Evolutionary conservation across 2,329 filamentous ascomycete species (phyloP).

Genomic region (Fonsecaea erecta): DNA sequence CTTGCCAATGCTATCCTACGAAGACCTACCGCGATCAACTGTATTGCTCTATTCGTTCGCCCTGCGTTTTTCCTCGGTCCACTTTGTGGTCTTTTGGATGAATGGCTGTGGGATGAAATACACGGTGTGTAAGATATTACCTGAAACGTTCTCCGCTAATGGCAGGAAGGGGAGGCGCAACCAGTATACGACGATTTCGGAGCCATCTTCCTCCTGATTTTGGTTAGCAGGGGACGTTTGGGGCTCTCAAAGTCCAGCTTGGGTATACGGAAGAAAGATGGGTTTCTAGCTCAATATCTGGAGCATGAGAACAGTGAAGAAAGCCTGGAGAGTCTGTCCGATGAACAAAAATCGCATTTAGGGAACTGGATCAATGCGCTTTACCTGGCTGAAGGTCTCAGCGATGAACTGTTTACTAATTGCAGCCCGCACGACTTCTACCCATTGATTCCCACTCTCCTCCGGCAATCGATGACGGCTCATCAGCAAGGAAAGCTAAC

Average conservation of each 20-base stretch:
- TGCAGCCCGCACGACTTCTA: conserved; percentile 70
- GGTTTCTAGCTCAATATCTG: conserved; percentile 62
- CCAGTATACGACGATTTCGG: conserved; percentile 70
- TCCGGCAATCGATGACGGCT: conserved; percentile 64
- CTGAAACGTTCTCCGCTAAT: conserved; percentile 31
- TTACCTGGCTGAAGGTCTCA: conserved; percentile 66
- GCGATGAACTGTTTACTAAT: conserved; percentile 66
- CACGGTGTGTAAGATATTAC: conserved; percentile 50
- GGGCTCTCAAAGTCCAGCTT: conserved; percentile 58
- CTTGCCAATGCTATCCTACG: conserved; percentile 63
- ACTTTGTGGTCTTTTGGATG: conserved; percentile 62
- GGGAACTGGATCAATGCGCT: conserved; percentile 65
- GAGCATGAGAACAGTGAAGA: conserved; percentile 52
- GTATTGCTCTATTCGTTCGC: conserved; percentile 65
- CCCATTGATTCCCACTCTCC: conserved; percentile 64
- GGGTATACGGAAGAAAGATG: conserved; percentile 55
- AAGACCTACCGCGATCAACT: conserved; percentile 61
- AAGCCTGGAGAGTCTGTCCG: conserved; percentile 57
- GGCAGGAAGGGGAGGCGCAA: conserved; percentile 59
- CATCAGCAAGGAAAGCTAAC: conserved; percentile 60
- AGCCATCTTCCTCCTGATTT: conserved; percentile 62
- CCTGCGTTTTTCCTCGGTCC: conserved; percentile 62
- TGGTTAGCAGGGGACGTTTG: conserved; percentile 64
- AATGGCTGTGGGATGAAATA: conserved; percentile 69
- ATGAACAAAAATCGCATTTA: conserved; percentile 62